phyloP scores from a whole-genome alignment of 2,329 filamentous ascomycete species.

The Zasmidium angulare region DNA sequence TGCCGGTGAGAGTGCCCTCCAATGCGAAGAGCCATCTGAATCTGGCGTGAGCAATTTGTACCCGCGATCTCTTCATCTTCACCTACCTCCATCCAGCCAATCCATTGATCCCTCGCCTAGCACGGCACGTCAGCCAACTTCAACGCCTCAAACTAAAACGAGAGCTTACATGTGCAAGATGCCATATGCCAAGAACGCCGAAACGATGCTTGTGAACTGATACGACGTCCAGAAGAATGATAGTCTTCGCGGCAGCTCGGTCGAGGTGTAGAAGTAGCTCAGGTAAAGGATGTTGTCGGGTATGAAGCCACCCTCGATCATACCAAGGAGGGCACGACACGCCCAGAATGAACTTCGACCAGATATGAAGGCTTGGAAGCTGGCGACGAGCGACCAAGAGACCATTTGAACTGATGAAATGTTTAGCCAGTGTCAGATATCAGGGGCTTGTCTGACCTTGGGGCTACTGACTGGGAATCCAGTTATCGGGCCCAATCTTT shows the following conservation, averaged over 20 bases:
- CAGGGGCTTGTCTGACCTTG: too few species aligned
- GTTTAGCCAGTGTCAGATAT: too few species aligned
- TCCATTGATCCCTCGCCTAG: conserved; percentile 37
- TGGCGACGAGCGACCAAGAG: conserved; percentile 46
- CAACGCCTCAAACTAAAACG: conserved; percentile 31
- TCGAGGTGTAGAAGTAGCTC: conserved; percentile 70
- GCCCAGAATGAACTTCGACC: conserved; percentile 40
- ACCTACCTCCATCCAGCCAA: conserved; percentile 50
- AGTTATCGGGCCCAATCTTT: conserved; percentile 46
- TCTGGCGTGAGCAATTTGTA: conserved; percentile 52
- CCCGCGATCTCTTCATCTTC: conserved; percentile 43
- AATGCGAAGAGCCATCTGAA: conserved; percentile 57
- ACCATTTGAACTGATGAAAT: conserved; percentile 49
- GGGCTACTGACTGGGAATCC: too few species aligned
- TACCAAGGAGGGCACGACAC: conserved; percentile 42
- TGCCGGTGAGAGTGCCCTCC: conserved; percentile 56
- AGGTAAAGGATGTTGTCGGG: conserved; percentile 61
- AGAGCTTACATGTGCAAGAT: conserved; percentile 44
- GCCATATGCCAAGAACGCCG: conserved; percentile 58
- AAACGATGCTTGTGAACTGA: conserved; percentile 55
- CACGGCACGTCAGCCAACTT: too few species aligned
- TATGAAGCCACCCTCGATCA: conserved; percentile 51
- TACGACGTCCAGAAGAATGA: conserved; percentile 70
- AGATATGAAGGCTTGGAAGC: conserved; percentile 34
- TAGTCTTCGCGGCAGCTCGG: conserved; percentile 68